Evolutionary conservation across 2,329 filamentous ascomycete species (phyloP).

Genomic region (Penicillium sp.): DNA sequence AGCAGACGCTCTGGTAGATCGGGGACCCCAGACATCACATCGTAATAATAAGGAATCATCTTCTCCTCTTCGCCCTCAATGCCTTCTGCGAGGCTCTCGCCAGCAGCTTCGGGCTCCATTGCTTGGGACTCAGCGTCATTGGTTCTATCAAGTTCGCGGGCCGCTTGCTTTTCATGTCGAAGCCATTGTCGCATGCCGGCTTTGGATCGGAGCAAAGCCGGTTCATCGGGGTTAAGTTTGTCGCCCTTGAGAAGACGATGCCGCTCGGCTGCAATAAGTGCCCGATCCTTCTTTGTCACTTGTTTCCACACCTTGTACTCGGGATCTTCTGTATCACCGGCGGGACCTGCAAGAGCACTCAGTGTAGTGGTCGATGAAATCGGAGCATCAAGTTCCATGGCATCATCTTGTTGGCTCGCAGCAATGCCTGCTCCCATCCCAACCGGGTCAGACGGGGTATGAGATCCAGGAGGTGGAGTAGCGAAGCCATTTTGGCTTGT

Average conservation of each 20-base stretch:
- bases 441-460: conserved; percentile 68
- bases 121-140: conserved; percentile 43
- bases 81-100: conserved; percentile 85
- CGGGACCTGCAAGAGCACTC: conserved; percentile 62
- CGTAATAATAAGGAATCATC: conserved; percentile 90
- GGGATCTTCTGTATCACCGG: conserved; percentile 75
- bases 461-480: conserved; percentile 71
- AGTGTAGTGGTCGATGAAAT: conserved; percentile 62
- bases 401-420: conserved; percentile 73
- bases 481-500: conserved; percentile 76
- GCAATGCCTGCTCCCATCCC: conserved; percentile 54
- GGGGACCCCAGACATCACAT: conserved; percentile 76
- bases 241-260: conserved; percentile 79
- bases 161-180: conserved; percentile 67
- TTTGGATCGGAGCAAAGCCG: conserved; percentile 76
- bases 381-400: conserved; percentile 76
- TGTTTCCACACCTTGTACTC: conserved; percentile 99
- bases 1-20: conserved; percentile 71
- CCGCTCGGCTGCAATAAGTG: conserved; percentile 75
- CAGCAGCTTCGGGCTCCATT: conserved; percentile 46
- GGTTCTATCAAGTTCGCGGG: conserved; percentile 47
- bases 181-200: conserved; percentile 85
- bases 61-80: conserved; percentile 83
- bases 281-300: conserved; percentile 93
- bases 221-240: conserved; percentile 78